A percentile compares a stretch with the other conserved stretches of the same genome.
phyloP scores from a whole-genome alignment of 306 rosid genomes.

The Malus sieversii region DNA sequence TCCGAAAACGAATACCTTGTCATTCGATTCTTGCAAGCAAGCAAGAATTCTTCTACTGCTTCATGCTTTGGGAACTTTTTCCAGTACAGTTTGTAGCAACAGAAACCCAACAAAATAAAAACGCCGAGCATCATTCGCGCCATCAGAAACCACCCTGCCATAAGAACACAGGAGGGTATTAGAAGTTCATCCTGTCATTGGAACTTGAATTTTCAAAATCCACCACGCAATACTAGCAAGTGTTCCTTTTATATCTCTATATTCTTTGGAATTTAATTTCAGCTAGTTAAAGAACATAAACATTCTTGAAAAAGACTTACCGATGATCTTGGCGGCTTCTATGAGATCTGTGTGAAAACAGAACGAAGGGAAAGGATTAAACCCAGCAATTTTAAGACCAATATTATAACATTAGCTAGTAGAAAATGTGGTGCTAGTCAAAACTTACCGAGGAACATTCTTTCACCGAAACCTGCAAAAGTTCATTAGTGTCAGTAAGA shows the following conservation, averaged over 20 bases:
- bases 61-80: neutral
- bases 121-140: neutral
- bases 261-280: neutral
- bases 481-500: neutral
- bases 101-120: neutral
- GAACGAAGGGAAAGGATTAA: neutral
- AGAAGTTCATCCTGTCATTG: neutral
- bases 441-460: neutral
- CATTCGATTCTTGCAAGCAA: neutral
- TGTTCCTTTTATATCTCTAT: too few relatives aligned
- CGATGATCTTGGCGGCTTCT: neutral
- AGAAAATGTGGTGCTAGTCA: neutral
- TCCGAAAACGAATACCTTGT: neutral
- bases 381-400: neutral
- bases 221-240: neutral
- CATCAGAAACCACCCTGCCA: neutral
- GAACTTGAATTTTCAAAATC: neutral
- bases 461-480: neutral
- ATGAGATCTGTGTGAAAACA: neutral
- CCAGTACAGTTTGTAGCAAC: neutral
- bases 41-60: neutral
- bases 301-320: neutral
- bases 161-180: neutral
- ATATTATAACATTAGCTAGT: neutral
- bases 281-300: neutral